Percentiles rank a stretch among this genome's conserved stretches.
Evolutionary conservation across 768 basidiomycete species (phyloP).

Genomic region (Lanmaoa pseudosensibilis): DNA sequence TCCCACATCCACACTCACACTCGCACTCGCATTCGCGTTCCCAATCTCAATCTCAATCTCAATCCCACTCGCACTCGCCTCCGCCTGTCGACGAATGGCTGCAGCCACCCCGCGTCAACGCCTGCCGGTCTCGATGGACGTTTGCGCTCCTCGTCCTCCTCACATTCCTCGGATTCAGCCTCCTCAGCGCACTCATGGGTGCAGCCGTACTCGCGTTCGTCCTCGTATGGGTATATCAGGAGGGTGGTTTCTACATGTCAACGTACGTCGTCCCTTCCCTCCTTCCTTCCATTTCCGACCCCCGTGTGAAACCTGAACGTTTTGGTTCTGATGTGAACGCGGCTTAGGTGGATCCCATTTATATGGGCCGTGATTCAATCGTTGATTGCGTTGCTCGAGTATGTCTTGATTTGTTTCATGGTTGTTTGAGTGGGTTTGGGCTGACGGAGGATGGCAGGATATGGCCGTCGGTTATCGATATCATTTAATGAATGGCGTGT

Average conservation of each 20-base stretch:
- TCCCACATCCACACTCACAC: background rate
- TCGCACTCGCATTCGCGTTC: background rate
- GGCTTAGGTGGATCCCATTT: slow-evolving; percentile 41
- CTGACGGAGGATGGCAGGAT: slow-evolving; percentile 28
- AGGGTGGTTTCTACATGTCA: slow-evolving; percentile 40
- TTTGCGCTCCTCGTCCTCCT: slow-evolving; percentile 44
- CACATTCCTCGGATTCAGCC: slow-evolving; percentile 34
- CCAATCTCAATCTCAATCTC: background rate
- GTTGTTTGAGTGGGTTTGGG: background rate
- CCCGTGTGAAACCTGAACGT: background rate
- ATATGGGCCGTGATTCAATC: slow-evolving; percentile 42
- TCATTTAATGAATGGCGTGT: slow-evolving; percentile 28
- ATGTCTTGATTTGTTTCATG: background rate
- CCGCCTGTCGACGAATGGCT: slow-evolving; percentile 8
- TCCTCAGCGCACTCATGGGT: slow-evolving; percentile 40
- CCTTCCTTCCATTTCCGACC: background rate
- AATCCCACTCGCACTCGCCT: background rate
- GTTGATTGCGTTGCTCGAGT: slow-evolving; percentile 43
- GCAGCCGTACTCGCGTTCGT: slow-evolving; percentile 41
- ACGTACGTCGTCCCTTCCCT: slow-evolving; percentile 31
- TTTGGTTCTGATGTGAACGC: background rate
- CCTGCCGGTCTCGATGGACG: slow-evolving; percentile 37
- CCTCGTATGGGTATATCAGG: slow-evolving; percentile 39
- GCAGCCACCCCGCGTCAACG: slow-evolving; percentile 29
- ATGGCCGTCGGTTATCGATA: slow-evolving; percentile 45